phyloP scores from a whole-genome alignment of 345 rosid genomes.

The Triadica sebifera region DNA sequence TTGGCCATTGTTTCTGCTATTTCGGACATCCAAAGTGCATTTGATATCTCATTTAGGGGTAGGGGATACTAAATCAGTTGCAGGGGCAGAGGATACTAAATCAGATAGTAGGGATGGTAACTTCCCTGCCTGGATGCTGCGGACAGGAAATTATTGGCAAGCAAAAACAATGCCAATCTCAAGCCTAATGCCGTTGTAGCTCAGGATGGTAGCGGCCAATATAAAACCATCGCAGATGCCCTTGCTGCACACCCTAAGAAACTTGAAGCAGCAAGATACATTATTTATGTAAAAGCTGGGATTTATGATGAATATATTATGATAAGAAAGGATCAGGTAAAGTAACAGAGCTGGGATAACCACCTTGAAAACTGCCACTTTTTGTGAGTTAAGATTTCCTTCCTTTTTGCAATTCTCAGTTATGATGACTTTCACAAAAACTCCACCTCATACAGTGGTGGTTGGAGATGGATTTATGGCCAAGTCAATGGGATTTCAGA shows the following conservation, averaged over 20 bases:
- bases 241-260: slow-evolving; percentile 6
- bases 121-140: not conserved
- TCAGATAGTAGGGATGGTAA: not conserved
- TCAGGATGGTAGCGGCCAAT: slow-evolving; percentile 13
- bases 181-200: slow-evolving; percentile 6
- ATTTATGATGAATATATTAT: not conserved
- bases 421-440: not conserved
- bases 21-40: not conserved
- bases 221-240: slow-evolving; percentile 8
- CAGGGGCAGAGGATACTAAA: not conserved
- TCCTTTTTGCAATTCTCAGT: not conserved
- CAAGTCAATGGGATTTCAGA: slow-evolving; percentile 64
- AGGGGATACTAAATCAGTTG: not conserved
- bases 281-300: slow-evolving; percentile 10
- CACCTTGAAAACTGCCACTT: slow-evolving; percentile 11
- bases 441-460: not conserved
- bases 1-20: slow-evolving; percentile 11
- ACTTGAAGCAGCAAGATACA: not conserved
- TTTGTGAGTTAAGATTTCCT: not conserved
- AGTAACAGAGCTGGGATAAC: slow-evolving; percentile 2
- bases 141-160: slow-evolving; percentile 1
- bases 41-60: not conserved
- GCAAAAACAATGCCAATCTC: not conserved
- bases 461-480: slow-evolving; percentile 46
- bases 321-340: not conserved